Percentiles rank a stretch among this genome's conserved stretches.
Conservation (phyloP, 2,329 filamentous ascomycete genomes). For the Apiospora sp. region DNA sequence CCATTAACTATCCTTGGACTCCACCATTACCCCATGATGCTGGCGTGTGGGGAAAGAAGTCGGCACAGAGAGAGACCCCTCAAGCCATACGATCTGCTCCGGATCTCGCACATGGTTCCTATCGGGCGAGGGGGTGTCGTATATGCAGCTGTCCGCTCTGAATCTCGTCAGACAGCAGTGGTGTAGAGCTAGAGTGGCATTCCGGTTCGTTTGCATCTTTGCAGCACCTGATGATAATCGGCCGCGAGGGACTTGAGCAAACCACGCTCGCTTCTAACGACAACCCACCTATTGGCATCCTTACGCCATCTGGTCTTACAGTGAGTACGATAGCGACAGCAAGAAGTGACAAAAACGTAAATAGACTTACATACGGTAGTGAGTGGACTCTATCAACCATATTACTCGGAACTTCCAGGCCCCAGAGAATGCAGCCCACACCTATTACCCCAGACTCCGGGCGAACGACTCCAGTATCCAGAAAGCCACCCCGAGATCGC, state of each 20-base stretch:
- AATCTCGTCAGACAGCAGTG: not conserved
- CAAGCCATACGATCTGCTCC: not conserved
- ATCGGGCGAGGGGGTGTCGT: conserved; percentile 65
- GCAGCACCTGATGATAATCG: no score
- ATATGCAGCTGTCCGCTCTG: not conserved
- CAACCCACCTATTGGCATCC: not conserved
- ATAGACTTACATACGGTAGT: not conserved
- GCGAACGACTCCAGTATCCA: not conserved
- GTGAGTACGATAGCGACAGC: no score
- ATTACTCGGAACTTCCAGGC: not conserved
- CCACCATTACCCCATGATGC: not conserved
- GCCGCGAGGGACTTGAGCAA: not conserved
- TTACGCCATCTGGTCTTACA: not conserved
- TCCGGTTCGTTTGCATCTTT: not conserved
- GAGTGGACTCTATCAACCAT: not conserved
- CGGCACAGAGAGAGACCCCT: not conserved
- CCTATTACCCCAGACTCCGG: not conserved
- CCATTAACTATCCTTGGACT: not conserved
- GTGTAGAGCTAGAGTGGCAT: not conserved
- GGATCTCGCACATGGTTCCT: not conserved
- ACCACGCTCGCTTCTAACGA: not conserved
- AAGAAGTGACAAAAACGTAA: no score
- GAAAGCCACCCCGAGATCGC: not conserved
- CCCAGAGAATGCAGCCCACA: not conserved
- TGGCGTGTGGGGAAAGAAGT: conserved; percentile 38